Base-by-base conservation (phyloP, 805 yeast species). In the Candida piceae region DNA sequence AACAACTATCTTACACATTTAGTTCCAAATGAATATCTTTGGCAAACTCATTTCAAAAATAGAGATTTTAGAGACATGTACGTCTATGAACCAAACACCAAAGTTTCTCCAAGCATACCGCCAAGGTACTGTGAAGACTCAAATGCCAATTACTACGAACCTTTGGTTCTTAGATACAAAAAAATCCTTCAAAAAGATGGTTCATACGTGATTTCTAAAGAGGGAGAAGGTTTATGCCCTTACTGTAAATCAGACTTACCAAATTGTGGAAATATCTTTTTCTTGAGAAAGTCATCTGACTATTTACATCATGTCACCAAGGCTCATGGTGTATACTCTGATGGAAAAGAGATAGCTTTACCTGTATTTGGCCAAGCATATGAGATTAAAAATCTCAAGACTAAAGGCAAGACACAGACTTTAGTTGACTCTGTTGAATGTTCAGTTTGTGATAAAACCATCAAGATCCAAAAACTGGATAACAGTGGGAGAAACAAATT, bases 301-400 rank as follows among this genome's bases (percentile, higher is more conserved):
- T 53, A 53, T 28, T 34, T 53, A 17, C 58, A 53, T 25, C 58
- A 53, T 38, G 38, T 53, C 16, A 50, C 54, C 16, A 53, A 51
- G 30, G 49, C 45, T 23, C 58, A 53, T 30, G 58, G 58, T 7
- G 49, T 53, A n/a, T 47, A 44, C 38, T 45, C 55, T 29, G 50
- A 46, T 26, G 56, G 56, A 10, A 38, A 42, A 16, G 39, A 34
- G 10, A 44, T 53, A 41, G 50, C 50, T 3, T 18, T 35, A 1
- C 56, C 58, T 7, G 20, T 37, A 13, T 26, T 41, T 16, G 55
- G 53, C 2, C 19, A 45, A 24, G 55, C 48, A 4, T 31, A 32
- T n/a, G 50, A 52, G 28, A 36, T 38, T 16, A 45, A 41, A 36
- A 40, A 34, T 20, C 40, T 41, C 27, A 49, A 47, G 22, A 44